Percentiles rank a stretch among this genome's conserved stretches.
These are phyloP conservation scores for Myochromella boudieri DNA, from an alignment of 768 basidiomycete species.

Conservation along the genomic window DNA sequence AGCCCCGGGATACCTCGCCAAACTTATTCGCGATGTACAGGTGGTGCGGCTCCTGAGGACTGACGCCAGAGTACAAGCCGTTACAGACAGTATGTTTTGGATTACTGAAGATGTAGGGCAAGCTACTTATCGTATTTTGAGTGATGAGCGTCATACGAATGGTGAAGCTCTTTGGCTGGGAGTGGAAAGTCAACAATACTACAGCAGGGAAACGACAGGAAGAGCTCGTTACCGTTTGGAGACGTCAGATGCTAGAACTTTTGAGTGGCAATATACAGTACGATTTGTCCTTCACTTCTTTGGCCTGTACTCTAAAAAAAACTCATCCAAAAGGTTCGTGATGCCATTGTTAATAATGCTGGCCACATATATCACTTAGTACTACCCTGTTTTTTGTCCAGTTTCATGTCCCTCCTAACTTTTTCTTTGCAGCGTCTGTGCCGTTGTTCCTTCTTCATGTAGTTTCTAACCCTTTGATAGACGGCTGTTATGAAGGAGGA, in stretches of 20 bases:
- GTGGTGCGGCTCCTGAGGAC: slow-evolving; percentile 45
- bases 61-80: slow-evolving; percentile 58
- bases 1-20: slow-evolving; percentile 53
- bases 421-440: slow-evolving; percentile 7
- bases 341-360: slow-evolving; percentile 67
- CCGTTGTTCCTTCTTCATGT: background rate
- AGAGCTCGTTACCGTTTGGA: slow-evolving; percentile 55
- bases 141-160: slow-evolving; percentile 58
- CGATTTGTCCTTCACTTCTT: slow-evolving; percentile 11
- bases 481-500: slow-evolving; percentile 37
- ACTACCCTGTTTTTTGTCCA: too few relatives aligned
- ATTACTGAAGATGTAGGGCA: slow-evolving; percentile 1
- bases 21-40: slow-evolving; percentile 45
- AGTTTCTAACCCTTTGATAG: slow-evolving; percentile 15
- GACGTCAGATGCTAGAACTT: slow-evolving; percentile 48
- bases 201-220: slow-evolving; percentile 55
- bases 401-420: too few relatives aligned
- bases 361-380: slow-evolving; percentile 60
- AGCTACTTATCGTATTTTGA: slow-evolving; percentile 25
- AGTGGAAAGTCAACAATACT: slow-evolving; percentile 49
- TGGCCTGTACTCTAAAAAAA: background rate
- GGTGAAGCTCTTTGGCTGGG: slow-evolving; percentile 70
- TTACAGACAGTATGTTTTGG: slow-evolving; percentile 52
- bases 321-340: slow-evolving; percentile 41
- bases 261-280: slow-evolving; percentile 42